Base-by-base conservation (phyloP, 192 early-diverging fungal genomes). In the Coemansia reversa region DNA sequence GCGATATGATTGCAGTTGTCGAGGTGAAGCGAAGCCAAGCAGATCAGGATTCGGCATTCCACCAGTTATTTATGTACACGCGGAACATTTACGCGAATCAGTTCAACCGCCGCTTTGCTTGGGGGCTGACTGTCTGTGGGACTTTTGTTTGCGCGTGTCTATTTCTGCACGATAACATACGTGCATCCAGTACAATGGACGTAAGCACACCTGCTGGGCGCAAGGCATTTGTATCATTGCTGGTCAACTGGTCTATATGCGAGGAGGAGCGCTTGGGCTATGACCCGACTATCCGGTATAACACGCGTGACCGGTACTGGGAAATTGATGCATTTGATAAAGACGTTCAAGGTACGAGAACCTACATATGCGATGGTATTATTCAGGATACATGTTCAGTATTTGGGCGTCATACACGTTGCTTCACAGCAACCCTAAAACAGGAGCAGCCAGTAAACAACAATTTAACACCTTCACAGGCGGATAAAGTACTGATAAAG, bases 81-180 rank as follows among this genome's bases (percentile, higher is more conserved):
- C 39, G 64, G 19, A 42, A 65, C 1, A 35, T 70, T 6, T 70
- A 70, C 20, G 27, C 45, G 0, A 29, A 39, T 3, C 67, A 70
- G 56, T 27, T 22, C 12, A 35, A 55, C 60, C 63, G 64, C 6
- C 35, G 51, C 16, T 66, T 67, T 22, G 7, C 52, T 27, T 76
- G 74, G 68, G 74, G 74, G 9, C 60, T 75, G 2, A 63, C 60
- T 5, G 9, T 53, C 4, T 69, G 59, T 35, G 67, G 30, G 4
- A 63, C 64, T 6, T 11, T 27, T 4, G 63, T 52, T 0, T 27
- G 23, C 2, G 60, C 51, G 0, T 58, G 60, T 20, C 18, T 72
- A 1, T 32, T 66, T 2, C 32, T 18, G 25, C 22, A 56, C 53
- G 35, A 62, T 47, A 55, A 50, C 11, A 19, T 57, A 5, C 30